Conservation (phyloP, 2,329 filamentous ascomycete species). For the Alternaria sp. region DNA sequence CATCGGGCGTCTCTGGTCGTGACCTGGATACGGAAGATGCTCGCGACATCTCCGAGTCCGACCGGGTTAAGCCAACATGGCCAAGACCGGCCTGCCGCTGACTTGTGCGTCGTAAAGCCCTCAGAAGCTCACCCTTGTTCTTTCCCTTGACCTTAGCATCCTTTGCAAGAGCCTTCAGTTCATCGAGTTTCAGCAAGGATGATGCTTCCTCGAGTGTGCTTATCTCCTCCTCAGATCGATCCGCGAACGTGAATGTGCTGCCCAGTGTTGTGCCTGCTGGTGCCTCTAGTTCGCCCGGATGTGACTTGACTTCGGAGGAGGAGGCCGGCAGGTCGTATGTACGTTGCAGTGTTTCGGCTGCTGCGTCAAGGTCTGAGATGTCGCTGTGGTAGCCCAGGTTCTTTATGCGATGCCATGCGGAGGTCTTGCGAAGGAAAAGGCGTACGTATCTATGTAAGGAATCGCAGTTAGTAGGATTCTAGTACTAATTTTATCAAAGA, state of each 20-base stretch:
- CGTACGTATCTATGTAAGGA: slow-evolving; percentile 75
- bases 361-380: slow-evolving; percentile 73
- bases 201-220: slow-evolving; percentile 82
- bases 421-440: slow-evolving; percentile 89
- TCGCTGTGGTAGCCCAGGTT: slow-evolving; percentile 82
- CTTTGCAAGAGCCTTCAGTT: slow-evolving; percentile 83
- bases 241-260: slow-evolving; percentile 76
- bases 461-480: not conserved
- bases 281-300: slow-evolving; percentile 57
- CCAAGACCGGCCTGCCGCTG: slow-evolving; percentile 77
- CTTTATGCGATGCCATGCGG: slow-evolving; percentile 84
- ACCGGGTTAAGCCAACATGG: slow-evolving; percentile 70
- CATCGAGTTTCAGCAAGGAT: slow-evolving; percentile 80
- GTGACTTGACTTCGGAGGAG: slow-evolving; percentile 43
- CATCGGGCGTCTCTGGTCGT: slow-evolving; percentile 36
- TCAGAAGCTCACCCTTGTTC: slow-evolving; percentile 81
- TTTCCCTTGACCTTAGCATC: slow-evolving; percentile 86
- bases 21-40: slow-evolving; percentile 52
- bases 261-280: slow-evolving; percentile 59
- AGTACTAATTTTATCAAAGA: not conserved
- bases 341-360: slow-evolving; percentile 70
- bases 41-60: slow-evolving; percentile 64
- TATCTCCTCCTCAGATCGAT: slow-evolving; percentile 75
- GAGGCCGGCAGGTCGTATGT: slow-evolving; percentile 61
- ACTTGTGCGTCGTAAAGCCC: slow-evolving; percentile 75